Base-by-base conservation (phyloP, 2,329 filamentous ascomycete species). In the Calonectria pseudoreteaudii region DNA sequence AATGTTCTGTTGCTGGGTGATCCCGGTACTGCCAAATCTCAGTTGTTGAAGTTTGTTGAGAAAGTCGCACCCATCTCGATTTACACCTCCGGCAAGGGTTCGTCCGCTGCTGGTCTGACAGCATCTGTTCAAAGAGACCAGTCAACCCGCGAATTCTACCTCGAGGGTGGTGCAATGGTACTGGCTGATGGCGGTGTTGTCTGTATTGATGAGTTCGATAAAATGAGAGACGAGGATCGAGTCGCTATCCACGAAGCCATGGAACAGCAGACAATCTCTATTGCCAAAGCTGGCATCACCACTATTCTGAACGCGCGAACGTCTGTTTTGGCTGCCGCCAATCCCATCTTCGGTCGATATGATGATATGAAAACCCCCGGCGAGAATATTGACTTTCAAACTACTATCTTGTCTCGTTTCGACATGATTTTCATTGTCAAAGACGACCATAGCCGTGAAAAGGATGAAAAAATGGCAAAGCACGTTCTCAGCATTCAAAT, bases 391-490 rank as follows among this genome's bases (percentile, higher is more conserved):
- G 97, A 99, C 85, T 99, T 99, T 86, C 97, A 99, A 82, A 99
- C 97, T 0, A 99, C 97, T 4, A 98, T 99, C 81, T 84, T 99
- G 77, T 98, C 96, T 3, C 94, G 97, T 90, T 99, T 99, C 84
- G 97, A 99, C 85, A 98, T 99, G 95, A 98, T 99, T 78, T 99
- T 98, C 88, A 98, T 99, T 78, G 96, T 99, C 75, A 95, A 94
- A 79, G 97, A 99, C 84, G 95, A 98, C 75, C 97, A 99, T 84
- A 95, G 96, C 75, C 91, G 95, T 56, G 93, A 91, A 71, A 94
- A 96, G 81, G 97, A 99, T 82, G 95, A 98, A 87, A 93, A 90
- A 5, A 98, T 99, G 81, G 97, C 97, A 16, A 96, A 93, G 82
- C 97, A 99, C 90, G 96, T 99, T 82, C 98, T 99, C 93, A 93